phyloP scores from a whole-genome alignment of 371 early-diverging fungal genomes.

The Umbelopsis sp. region DNA sequence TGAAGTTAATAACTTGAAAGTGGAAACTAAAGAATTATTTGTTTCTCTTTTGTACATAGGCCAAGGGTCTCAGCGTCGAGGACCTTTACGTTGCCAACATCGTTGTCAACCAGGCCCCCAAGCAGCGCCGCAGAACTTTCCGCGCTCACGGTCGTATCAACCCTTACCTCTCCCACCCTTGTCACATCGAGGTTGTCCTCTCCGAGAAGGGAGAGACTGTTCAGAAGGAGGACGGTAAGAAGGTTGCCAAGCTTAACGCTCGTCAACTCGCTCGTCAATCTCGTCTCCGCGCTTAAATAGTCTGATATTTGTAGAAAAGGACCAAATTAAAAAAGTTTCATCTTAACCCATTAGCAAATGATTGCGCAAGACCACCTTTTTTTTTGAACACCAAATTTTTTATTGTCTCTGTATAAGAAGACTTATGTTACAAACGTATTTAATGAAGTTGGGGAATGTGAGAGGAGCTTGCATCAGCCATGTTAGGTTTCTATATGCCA shows the following conservation, averaged over 20 bases:
- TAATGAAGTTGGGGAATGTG: not conserved
- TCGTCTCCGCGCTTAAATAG: constrained; percentile 50
- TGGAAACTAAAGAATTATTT: not conserved
- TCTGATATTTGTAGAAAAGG: constrained; percentile 18
- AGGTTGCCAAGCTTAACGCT: constrained; percentile 54
- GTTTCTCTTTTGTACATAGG: constrained; percentile 33
- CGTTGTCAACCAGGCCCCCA: constrained; percentile 98
- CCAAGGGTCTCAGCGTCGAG: constrained; percentile 91
- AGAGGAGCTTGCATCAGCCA: not conserved
- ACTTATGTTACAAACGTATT: constrained; percentile 15
- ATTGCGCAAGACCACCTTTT: too few species aligned
- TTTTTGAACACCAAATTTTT: not conserved
- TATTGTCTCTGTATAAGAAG: constrained; percentile 5
- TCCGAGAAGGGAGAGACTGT: constrained; percentile 85
- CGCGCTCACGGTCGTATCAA: constrained; percentile 99
- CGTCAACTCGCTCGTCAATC: constrained; percentile 64
- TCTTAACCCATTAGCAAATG: not conserved
- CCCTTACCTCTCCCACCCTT: constrained; percentile 96
- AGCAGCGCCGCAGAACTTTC: constrained; percentile 97
- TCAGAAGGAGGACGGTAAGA: constrained; percentile 70
- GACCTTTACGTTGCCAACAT: constrained; percentile 92
- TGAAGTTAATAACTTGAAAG: not conserved
- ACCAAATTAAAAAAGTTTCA: constrained; percentile 17
- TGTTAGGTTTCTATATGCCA: not conserved
- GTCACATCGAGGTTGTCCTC: constrained; percentile 96